Evolutionary conservation across 2,329 filamentous ascomycete genomes (phyloP).

Genomic region (Xylogone sp.): DNA sequence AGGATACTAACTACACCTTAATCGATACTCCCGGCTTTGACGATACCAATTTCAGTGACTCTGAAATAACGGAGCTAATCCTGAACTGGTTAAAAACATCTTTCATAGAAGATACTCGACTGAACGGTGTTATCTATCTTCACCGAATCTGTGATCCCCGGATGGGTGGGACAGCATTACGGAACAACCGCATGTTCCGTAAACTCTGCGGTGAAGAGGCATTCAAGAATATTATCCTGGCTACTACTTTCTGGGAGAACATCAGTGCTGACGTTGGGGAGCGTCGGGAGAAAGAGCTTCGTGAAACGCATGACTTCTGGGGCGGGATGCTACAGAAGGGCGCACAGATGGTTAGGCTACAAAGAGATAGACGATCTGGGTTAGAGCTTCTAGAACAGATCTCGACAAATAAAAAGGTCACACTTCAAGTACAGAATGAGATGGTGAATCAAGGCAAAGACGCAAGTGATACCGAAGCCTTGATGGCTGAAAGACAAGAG

Average conservation of each 20-base stretch:
- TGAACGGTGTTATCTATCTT: constrained; percentile 17
- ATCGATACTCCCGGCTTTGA: constrained; percentile 41
- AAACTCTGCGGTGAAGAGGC: constrained; percentile 38
- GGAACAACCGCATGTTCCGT: constrained; percentile 41
- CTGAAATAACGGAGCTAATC: constrained; percentile 32
- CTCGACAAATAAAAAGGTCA: background rate
- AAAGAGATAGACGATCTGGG: background rate
- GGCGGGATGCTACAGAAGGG: constrained; percentile 4
- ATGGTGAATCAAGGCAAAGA: constrained; percentile 4
- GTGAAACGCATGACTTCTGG: constrained; percentile 5
- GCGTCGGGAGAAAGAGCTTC: constrained; percentile 25
- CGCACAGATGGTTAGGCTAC: background rate
- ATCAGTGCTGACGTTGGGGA: constrained; percentile 13
- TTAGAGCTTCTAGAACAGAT: background rate
- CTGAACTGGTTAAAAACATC: constrained; percentile 25
- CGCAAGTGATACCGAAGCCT: too few species aligned
- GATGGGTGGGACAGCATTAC: constrained; percentile 28
- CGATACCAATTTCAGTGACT: constrained; percentile 31
- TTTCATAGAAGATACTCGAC: constrained; percentile 11
- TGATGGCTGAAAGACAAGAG: too few species aligned
- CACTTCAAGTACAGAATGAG: constrained; percentile 5
- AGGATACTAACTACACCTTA: constrained; percentile 4
- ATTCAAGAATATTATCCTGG: constrained; percentile 36
- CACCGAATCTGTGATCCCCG: constrained; percentile 33
- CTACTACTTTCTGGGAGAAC: constrained; percentile 39